Conservation (phyloP, 2,329 filamentous ascomycete genomes). For the Curvularia sp. region DNA sequence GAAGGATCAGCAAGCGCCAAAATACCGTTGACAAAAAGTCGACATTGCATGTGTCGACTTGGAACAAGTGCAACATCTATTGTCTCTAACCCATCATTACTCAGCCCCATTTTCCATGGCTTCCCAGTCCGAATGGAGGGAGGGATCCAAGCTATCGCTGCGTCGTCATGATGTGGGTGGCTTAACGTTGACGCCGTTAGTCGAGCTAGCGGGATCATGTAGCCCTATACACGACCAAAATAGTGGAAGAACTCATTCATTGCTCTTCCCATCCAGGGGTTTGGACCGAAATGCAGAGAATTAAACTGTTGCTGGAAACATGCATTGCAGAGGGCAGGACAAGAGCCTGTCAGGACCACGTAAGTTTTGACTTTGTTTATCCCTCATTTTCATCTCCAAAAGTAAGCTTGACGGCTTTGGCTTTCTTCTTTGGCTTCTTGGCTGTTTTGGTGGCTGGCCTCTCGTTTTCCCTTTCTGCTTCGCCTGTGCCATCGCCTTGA, state of each 20-base stretch:
- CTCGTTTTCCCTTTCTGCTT: slow-evolving; percentile 19
- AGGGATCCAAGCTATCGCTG: not conserved
- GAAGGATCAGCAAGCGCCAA: not conserved
- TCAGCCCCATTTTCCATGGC: too few species aligned
- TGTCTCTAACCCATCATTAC: not conserved
- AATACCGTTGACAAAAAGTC: not conserved
- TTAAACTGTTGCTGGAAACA: not conserved
- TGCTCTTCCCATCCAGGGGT: not conserved
- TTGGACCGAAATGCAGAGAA: not conserved
- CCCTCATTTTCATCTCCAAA: slow-evolving; percentile 47
- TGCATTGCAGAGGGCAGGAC: not conserved
- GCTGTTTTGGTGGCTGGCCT: slow-evolving; percentile 24
- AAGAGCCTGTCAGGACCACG: not conserved
- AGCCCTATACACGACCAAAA: not conserved
- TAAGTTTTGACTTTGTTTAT: slow-evolving; percentile 17
- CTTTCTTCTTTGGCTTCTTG: slow-evolving; percentile 49
- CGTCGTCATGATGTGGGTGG: not conserved
- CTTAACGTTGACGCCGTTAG: not conserved
- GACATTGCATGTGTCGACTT: not conserved
- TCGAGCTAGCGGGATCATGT: not conserved
- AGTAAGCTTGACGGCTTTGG: slow-evolving; percentile 48
- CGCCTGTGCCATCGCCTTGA: slow-evolving; percentile 27
- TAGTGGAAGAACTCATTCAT: not conserved
- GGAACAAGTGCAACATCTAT: not conserved
- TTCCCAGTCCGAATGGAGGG: not conserved